Percentiles rank a stretch among this genome's conserved stretches.
Evolutionary conservation across 208 protist genomes (phyloP).

Genomic region (Trypanosoma brucei): DNA sequence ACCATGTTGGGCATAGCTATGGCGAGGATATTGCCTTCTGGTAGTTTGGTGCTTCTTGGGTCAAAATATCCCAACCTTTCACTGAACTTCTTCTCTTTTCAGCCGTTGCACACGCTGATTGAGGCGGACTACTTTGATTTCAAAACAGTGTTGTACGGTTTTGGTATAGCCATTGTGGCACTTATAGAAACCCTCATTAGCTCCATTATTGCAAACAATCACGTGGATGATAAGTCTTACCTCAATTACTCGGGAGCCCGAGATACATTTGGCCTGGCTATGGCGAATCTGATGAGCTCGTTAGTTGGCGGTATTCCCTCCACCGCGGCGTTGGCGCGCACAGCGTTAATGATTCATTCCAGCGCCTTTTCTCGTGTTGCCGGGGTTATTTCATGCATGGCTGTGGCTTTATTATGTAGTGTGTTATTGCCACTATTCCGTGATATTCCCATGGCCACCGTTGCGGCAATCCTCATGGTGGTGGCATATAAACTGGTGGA

Average conservation of each 20-base stretch:
- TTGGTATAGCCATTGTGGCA: conserved; percentile 24
- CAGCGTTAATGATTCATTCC: conserved; percentile 26
- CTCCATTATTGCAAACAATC: conserved; percentile 29
- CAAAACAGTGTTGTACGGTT: conserved; percentile 25
- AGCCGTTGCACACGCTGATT: conserved; percentile 7
- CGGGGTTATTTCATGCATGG: conserved; percentile 12
- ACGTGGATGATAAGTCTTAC: conserved; percentile 24
- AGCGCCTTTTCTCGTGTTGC: conserved; percentile 20
- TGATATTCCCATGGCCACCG: conserved; percentile 27
- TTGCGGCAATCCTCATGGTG: conserved; percentile 31
- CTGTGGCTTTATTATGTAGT: conserved; percentile 19
- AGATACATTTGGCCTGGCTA: conserved; percentile 26
- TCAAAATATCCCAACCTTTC: conserved; percentile 24
- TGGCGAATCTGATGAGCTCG: conserved; percentile 23
- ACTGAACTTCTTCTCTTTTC: conserved; percentile 22
- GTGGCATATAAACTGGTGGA: conserved; percentile 31
- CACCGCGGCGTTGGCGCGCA: conserved; percentile 26
- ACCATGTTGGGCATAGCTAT: conserved; percentile 25
- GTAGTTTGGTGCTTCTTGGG: conserved; percentile 18
- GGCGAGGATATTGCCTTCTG: conserved; percentile 12
- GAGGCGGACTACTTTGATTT: conserved; percentile 8
- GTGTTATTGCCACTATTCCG: conserved; percentile 24
- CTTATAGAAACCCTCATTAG: conserved; percentile 31
- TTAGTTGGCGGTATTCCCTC: conserved; percentile 27
- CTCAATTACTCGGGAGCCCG: conserved; percentile 28